Evolutionary conservation across 768 basidiomycete genomes (phyloP), one percentile per base, ranked within the genome.

Genomic region (Mycena latifolia): DNA sequence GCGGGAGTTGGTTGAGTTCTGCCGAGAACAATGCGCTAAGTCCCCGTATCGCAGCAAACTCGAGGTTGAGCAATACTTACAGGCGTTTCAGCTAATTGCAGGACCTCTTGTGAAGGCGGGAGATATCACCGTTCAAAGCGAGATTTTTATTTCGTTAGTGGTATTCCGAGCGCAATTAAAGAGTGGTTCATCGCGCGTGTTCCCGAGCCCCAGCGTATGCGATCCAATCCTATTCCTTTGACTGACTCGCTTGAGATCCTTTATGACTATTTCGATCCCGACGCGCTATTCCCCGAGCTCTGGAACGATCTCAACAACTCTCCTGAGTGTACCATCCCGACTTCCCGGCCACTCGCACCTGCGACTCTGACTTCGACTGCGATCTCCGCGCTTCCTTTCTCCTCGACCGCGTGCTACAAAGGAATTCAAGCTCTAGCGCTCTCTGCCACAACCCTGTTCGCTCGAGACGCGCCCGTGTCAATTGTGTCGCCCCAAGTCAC

Each of bases 81-180:
- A 54, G 1, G 52, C 12, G 2, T 70, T 67, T 43, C n/a, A 35
- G 43, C 25, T 27, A 2, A 55, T 70, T 31, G 65, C 69, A 12
- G 61, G 52, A 6, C 61, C 58, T 0, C 55, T 70, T 5, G 20
- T 58, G 28, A 67, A 67, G 56, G 22, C 54, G 18, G 12, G 33
- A 41, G n/a, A 45, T 1, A 58, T 70, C 17, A 70, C 56, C 0
- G 22, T 4, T 25, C 43, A 3, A 31, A 63, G n/a, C 39, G 53
- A 37, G 35, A 60, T 22, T 56, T 31, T 39, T 67, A 64, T 48
- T 70, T 70, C n/a, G 43, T 70, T 27, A 18, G n/a, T 24, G 69
- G 69, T 5, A 41, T 70, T 12, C 69, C 69, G 5, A 62, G n/a
- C 10, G 11, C 28, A 0, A 47, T 64, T 37, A 66, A 67, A 25